Conservation (phyloP, 208 protist species). For the Trypanosomatidae sp. region DNA sequence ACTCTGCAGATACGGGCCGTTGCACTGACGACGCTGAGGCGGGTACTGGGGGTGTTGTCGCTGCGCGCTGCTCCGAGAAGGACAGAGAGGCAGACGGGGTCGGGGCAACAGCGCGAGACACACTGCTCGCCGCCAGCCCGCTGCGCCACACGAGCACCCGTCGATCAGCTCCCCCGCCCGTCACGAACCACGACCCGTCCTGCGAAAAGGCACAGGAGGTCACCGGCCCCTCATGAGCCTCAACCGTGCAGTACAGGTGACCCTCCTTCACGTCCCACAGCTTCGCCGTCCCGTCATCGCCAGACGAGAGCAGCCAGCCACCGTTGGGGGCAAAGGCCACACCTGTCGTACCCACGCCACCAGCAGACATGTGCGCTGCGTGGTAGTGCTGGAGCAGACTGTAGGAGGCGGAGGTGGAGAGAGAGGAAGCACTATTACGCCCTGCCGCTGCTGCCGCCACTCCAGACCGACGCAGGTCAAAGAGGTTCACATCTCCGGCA, state of each 20-base stretch:
- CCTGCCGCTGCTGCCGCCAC: too few species aligned
- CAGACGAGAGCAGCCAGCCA: constrained; percentile 80
- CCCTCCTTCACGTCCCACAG: constrained; percentile 88
- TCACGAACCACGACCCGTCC: constrained; percentile 64
- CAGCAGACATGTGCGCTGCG: constrained; percentile 69
- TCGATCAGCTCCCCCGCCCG: constrained; percentile 59
- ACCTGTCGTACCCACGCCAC: constrained; percentile 56
- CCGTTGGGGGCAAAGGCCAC: constrained; percentile 78
- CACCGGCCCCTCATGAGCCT: constrained; percentile 78
- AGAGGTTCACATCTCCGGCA: constrained; percentile 80
- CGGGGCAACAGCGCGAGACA: too few species aligned
- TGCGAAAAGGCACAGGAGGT: constrained; percentile 48
- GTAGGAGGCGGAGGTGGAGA: not conserved
- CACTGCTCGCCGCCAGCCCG: constrained; percentile 32
- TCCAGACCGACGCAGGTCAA: constrained; percentile 85
- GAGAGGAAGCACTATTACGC: constrained; percentile 6
- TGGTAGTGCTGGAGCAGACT: constrained; percentile 80
- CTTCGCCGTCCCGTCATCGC: constrained; percentile 74
- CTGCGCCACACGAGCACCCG: constrained; percentile 85
- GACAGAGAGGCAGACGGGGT: not conserved
- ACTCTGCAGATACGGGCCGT: too few species aligned
- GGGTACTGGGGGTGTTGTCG: too few species aligned
- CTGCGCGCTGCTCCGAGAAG: not conserved
- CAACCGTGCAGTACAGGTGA: constrained; percentile 81
- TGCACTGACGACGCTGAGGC: too few species aligned